Percentiles rank a stretch among this genome's conserved stretches.
Evolutionary conservation across 2,329 filamentous ascomycete species (phyloP).

Genomic region (Hypoxylon sp.): DNA sequence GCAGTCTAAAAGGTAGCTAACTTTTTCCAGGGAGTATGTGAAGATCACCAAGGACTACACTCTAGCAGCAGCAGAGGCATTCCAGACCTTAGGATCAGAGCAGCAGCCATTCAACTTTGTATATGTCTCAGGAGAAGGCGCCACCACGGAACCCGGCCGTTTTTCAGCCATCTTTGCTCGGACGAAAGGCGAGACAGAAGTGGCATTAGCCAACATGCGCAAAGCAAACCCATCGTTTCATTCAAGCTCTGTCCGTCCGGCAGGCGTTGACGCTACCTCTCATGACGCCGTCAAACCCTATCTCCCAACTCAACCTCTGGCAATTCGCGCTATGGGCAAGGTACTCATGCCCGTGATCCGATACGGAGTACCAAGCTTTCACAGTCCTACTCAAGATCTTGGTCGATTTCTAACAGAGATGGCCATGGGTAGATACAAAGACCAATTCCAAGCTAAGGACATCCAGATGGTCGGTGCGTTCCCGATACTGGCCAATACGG

Average conservation of each 20-base stretch:
- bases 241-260: conserved; percentile 67
- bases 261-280: conserved; percentile 59
- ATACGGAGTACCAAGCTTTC: conserved; percentile 28
- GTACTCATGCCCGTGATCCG: conserved; percentile 43
- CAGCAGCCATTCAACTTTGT: conserved; percentile 71
- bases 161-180: conserved; percentile 67
- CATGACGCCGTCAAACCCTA: conserved; percentile 56
- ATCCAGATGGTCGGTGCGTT: conserved; percentile 43
- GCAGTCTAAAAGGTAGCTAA: too few species aligned
- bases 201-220: conserved; percentile 62
- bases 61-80: conserved; percentile 57
- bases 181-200: conserved; percentile 74
- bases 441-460: conserved; percentile 35
- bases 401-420: conserved; percentile 55
- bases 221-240: conserved; percentile 56
- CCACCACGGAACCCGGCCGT: conserved; percentile 63
- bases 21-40: conserved; percentile 62
- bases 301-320: conserved; percentile 46
- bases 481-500: conserved; percentile 45
- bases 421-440: conserved; percentile 54
- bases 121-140: conserved; percentile 72
- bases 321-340: conserved; percentile 17
- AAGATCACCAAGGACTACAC: conserved; percentile 74
- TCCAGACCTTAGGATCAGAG: conserved; percentile 50
- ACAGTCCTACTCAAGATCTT: conserved; percentile 55